Base-by-base conservation (phyloP, 106 monocot species). In the Dioscorea zingiberensis region DNA sequence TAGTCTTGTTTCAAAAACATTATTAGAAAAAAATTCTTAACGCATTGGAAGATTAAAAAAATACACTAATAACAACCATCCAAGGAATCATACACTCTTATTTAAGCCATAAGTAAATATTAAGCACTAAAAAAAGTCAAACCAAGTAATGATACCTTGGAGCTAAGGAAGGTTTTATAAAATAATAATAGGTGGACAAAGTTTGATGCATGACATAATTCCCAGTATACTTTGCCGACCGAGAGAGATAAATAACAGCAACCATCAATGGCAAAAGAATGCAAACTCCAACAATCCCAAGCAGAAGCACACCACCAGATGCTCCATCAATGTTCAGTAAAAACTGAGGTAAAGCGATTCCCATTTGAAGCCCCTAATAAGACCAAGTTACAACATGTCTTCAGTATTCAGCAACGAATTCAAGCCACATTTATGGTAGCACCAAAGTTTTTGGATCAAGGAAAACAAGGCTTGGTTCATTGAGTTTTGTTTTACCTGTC, bases 121-220 rank as follows among this genome's bases (percentile, higher is more conserved):
- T 38, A 38, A 38, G 38, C 38, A 38, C 10, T 38, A 38, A 38
- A 38, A 6, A 8, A 8, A 2, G 38, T 38, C 10, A 10, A 38
- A 10, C 38, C 38, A 38, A 2, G 38, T 6, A 1, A 38, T 30
- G 54, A 54, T 67, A 97, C 97, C 86, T 97, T 59, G 92, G 88
- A 57, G 88, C 88, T 64, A 97, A 76, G 25, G 88, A 88, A 73
- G 91, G 88, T 67, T 91, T 97, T 83, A 92, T 76, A 48, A 75
- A 92, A 58, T 86, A 78, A 67, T 77, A 92, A 59, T 88, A 97
- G 17, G 88, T 81, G 7, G 85, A 81, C 63, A 97, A 47, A 58
- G 97, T 97, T 66, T 89, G 77, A 66, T 82, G 80, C 85, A 98
- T 98, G 56, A 92, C 88, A 73, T 88, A 83, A 56, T 92, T 98